Percentiles rank a stretch among this genome's conserved stretches.
Evolutionary conservation across 805 yeast species (phyloP).

Genomic region (Saccharomycopsis selenospora): DNA sequence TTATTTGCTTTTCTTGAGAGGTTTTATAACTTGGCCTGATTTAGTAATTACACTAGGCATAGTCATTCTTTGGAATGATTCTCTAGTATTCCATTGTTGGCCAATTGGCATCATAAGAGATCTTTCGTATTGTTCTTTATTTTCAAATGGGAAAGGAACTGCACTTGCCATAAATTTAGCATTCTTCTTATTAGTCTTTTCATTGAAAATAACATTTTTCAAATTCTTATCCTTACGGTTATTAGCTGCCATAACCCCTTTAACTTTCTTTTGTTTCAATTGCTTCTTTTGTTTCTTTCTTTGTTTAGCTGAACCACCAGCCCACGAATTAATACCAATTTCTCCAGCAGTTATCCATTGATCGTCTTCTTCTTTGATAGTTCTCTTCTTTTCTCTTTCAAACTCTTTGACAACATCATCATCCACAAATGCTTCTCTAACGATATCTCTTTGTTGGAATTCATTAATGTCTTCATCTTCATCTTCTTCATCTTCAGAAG

Average conservation of each 20-base stretch:
- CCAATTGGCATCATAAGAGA: conserved; percentile 94
- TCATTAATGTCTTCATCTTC: conserved; percentile 38
- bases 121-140: conserved; percentile 89
- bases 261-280: conserved; percentile 60
- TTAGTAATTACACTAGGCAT: conserved; percentile 85
- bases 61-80: conserved; percentile 77
- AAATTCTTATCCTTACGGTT: conserved; percentile 72
- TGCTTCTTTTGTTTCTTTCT: conserved; percentile 38
- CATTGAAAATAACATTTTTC: conserved; percentile 83
- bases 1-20: conserved; percentile 42
- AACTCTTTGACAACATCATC: conserved; percentile 85
- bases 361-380: conserved; percentile 73
- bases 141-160: conserved; percentile 95
- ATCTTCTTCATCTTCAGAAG: conserved; percentile 37
- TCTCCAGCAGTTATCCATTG: conserved; percentile 75
- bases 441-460: conserved; percentile 75
- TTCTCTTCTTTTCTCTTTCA: conserved; percentile 63
- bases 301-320: conserved; percentile 51
- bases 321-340: conserved; percentile 99
- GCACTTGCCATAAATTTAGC: conserved; percentile 76
- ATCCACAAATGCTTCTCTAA: conserved; percentile 93
- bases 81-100: conserved; percentile 90
- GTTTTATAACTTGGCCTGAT: conserved; percentile 86
- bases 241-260: conserved; percentile 67
- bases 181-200: conserved; percentile 75